Base-by-base conservation (phyloP, 2,329 filamentous ascomycete species). In the Apiospora rasikravindrae region DNA sequence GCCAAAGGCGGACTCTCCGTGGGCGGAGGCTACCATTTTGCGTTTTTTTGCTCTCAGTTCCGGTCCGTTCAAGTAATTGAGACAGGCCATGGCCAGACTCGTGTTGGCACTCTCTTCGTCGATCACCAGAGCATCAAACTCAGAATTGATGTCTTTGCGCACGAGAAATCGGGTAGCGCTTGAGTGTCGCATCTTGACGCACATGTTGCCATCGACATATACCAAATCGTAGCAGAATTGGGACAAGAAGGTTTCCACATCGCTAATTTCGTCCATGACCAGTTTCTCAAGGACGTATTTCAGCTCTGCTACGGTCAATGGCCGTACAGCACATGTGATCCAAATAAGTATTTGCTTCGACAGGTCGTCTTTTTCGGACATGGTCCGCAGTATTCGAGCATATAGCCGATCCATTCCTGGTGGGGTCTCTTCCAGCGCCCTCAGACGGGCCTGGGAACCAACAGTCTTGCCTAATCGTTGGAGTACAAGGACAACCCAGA, bases 201-300 rank as follows among this genome's bases (percentile, higher is more conserved):
- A 78, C 13, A 74, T 75, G 29, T 74, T 74, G 33, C 77, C 79
- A 73, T 84, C 82, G 16, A 84, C 74, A n/a, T 75, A 71, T 5
- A 84, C 80, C 29, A 84, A 76, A 67, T 84, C 80, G 8, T 82
- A 82, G 72, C 81, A 82, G 1, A 81, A 75, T 22, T 76, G 73
- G 16, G 70, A 69, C 42, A 81, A 77, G 71, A 77, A 76, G 51
- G 79, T 71, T 57, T 78, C 74, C 22, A 82, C 70, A 77, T 8
- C 75, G 64, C n/a, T 42, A 1, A 67, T 78, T 57, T 81, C 78
- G 2, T 79, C 73, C 44, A 83, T 74, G 44, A 83, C 81, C 19
- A 82, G 49, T 22, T 74, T 78, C 14, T 80, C 77, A 16, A 57
- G 51, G 51, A 57, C 51, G 7, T 2, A 57, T 7, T 22, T 57